Evolutionary conservation across 805 yeast species (phyloP).

Genomic region (Kluyveromyces wickerhamii): DNA sequence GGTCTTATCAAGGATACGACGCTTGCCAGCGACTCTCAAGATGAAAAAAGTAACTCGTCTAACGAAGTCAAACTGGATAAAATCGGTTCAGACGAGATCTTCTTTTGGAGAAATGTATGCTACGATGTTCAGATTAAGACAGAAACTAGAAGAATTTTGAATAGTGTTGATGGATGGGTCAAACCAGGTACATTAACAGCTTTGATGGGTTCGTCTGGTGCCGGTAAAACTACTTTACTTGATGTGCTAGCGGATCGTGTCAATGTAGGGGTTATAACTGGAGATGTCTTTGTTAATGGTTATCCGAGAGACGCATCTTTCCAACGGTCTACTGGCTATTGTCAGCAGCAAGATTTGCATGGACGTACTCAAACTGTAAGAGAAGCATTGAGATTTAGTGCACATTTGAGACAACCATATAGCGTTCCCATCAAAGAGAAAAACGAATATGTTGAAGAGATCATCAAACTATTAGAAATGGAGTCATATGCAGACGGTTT

Average conservation of each 20-base stretch:
- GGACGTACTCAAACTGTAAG: constrained; percentile 57
- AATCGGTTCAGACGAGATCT: constrained; percentile 36
- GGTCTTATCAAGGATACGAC: constrained; percentile 8
- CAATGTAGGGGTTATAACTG: constrained; percentile 50
- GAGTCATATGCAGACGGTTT: constrained; percentile 55
- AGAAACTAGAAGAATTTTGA: constrained; percentile 47
- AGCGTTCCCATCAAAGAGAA: constrained; percentile 43
- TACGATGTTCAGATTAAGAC: constrained; percentile 54
- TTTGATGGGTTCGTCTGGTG: constrained; percentile 66
- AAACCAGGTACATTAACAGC: constrained; percentile 73
- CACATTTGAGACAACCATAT: constrained; percentile 53
- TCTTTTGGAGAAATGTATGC: constrained; percentile 66
- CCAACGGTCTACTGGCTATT: constrained; percentile 54
- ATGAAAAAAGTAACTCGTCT: constrained; percentile 4
- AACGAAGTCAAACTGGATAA: constrained; percentile 12
- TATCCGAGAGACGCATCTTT: constrained; percentile 44
- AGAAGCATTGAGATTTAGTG: constrained; percentile 58
- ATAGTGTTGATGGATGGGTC: constrained; percentile 65
- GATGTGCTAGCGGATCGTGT: constrained; percentile 60
- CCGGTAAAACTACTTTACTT: constrained; percentile 65
- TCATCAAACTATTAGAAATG: constrained; percentile 58
- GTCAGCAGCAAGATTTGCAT: constrained; percentile 67
- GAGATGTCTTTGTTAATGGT: constrained; percentile 55
- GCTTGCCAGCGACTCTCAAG: constrained; percentile 8
- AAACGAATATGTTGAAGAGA: constrained; percentile 52